phyloP scores from a whole-genome alignment of 768 basidiomycete genomes.

The Sporobolomyces roseus region DNA sequence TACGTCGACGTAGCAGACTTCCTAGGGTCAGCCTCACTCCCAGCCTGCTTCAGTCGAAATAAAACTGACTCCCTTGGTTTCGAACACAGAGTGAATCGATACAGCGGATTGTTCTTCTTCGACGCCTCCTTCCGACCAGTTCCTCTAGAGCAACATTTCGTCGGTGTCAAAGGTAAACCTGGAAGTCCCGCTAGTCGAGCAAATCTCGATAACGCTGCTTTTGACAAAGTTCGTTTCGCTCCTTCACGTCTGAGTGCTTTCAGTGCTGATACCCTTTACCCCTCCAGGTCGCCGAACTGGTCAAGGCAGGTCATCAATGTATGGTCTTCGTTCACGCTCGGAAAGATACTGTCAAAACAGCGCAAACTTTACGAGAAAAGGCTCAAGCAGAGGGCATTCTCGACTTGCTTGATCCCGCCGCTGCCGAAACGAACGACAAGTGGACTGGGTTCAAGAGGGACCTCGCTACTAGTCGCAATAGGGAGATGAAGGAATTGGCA shows the following conservation, averaged over 20 bases:
- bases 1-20: slow-evolving; percentile 96
- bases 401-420: slow-evolving; percentile 70
- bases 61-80: not conserved
- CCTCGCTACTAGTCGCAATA: slow-evolving; percentile 77
- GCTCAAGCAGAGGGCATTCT: slow-evolving; percentile 62
- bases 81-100: slow-evolving; percentile 68
- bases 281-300: slow-evolving; percentile 66
- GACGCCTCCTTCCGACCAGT: slow-evolving; percentile 95
- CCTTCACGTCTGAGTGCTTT: not conserved
- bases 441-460: slow-evolving; percentile 71
- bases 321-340: slow-evolving; percentile 99
- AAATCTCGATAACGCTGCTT: slow-evolving; percentile 82
- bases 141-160: slow-evolving; percentile 93
- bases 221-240: slow-evolving; percentile 59
- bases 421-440: slow-evolving; percentile 47
- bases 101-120: slow-evolving; percentile 90
- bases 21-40: slow-evolving; percentile 59
- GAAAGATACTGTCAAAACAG: slow-evolving; percentile 95
- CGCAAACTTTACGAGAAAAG: slow-evolving; percentile 71
- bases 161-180: slow-evolving; percentile 85
- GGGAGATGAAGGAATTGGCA: slow-evolving; percentile 93
- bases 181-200: slow-evolving; percentile 67
- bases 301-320: slow-evolving; percentile 89
- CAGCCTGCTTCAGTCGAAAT: not conserved
- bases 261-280: no score